Conservation (phyloP, 345 rosid species). For the Pelargonium nanum region DNA sequence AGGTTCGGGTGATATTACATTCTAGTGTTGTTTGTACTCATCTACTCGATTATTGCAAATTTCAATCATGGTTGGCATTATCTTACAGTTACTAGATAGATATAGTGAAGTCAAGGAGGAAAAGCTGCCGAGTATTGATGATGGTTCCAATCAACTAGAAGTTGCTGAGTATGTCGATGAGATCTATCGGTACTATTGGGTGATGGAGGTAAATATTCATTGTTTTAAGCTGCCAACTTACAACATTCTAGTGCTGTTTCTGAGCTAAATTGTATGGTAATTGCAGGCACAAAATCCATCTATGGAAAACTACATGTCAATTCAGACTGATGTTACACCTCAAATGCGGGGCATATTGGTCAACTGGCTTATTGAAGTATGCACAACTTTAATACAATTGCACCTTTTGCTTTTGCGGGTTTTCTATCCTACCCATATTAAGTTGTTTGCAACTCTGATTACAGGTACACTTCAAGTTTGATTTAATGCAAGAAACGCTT, state of each 20-base stretch:
- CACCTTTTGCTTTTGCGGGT: background rate
- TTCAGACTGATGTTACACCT: slow-evolving; percentile 53
- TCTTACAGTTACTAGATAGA: slow-evolving; percentile 44
- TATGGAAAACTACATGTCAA: slow-evolving; percentile 46
- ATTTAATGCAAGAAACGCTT: slow-evolving; percentile 86
- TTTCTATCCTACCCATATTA: slow-evolving; percentile 11
- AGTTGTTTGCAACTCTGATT: slow-evolving; percentile 9
- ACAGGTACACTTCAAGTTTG: slow-evolving; percentile 84
- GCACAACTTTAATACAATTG: slow-evolving; percentile 8
- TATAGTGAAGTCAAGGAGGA: slow-evolving; percentile 35
- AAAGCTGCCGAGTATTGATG: slow-evolving; percentile 62
- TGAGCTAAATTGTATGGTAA: slow-evolving; percentile 12
- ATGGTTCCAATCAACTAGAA: slow-evolving; percentile 68
- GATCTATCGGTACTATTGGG: slow-evolving; percentile 86
- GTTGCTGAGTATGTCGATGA: slow-evolving; percentile 95
- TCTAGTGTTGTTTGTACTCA: slow-evolving; percentile 8
- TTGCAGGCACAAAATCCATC: slow-evolving; percentile 53
- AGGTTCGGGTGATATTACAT: slow-evolving; percentile 30
- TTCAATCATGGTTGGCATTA: slow-evolving; percentile 14
- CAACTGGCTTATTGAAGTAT: slow-evolving; percentile 95
- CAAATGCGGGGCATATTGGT: slow-evolving; percentile 74
- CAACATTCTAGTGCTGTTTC: too few species aligned
- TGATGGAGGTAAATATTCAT: slow-evolving; percentile 50
- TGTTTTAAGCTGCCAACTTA: too few species aligned
- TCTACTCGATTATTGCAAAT: slow-evolving; percentile 1